Evolutionary conservation across 768 basidiomycete species (phyloP), one percentile per base, ranked within the genome.

Genomic region (Auricularia sp.): DNA sequence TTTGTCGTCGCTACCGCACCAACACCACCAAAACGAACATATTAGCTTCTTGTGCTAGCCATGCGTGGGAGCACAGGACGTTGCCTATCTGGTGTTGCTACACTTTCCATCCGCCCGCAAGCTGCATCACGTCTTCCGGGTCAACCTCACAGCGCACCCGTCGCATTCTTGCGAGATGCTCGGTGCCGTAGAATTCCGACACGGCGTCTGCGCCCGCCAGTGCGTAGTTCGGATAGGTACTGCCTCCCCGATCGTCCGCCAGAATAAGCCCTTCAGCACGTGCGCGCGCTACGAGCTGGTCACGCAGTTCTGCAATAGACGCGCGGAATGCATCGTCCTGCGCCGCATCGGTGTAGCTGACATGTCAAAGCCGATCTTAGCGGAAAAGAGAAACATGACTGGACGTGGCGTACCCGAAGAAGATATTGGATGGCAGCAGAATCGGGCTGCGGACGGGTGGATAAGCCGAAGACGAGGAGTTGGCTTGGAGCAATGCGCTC

Each of bases 171-270:
- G 61, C 47, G 36, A 71, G 1, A 47, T 70, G 68, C 2, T 33
- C 29, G 4, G 47, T 21, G 6, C 70, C 69, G 61, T 68, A 70
- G 54, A 71, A 59, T 16, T 61, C 21, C 10, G 51, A 18, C 7
- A 67, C 36, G 3, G 67, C 62, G 18, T 51, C 47, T 3, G 67
- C 66, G n/a, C 64, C 65, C n/a, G 62, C 42, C 3, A 66, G 36
- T 12, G 70, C 70, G 44, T 71, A 71, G 64, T 71, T 69, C 36
- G 62, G 62, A 36, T 71, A 71, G 23, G 64, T 21, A 4, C 58
- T 58, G 11, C 61, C 65, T 7, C 61, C 36, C 21, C 12, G 60
- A 16, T 16, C 14, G 6, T 8, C 47, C 11, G 47, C 11, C 21
- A 68, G 47, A 39, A 64, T 61, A 53, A 69, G 70, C 3, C 70